Evolutionary conservation across 352 stramenopile genomes (phyloP).

Genomic region (Albugo laibachii): DNA sequence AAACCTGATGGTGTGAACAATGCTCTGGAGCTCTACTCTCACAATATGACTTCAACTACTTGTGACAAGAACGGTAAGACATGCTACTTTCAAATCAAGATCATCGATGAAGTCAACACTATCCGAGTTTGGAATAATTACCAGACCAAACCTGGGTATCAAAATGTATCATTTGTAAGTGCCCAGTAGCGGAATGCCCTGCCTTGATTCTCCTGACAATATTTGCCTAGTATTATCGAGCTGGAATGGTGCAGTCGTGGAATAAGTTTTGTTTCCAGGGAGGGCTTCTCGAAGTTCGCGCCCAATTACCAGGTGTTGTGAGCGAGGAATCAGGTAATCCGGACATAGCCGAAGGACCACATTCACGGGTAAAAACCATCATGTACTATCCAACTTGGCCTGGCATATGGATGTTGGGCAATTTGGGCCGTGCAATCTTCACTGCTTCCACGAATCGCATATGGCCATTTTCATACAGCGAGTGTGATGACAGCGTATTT

Average conservation of each 20-base stretch:
- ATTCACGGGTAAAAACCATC: constrained; percentile 3
- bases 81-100: constrained; percentile 41
- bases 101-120: constrained; percentile 18
- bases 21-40: constrained; percentile 85
- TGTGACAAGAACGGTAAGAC: constrained; percentile 20
- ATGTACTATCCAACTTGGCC: constrained; percentile 46
- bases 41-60: constrained; percentile 50
- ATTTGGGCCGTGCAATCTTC: constrained; percentile 71
- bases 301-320: constrained; percentile 66
- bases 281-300: constrained; percentile 74
- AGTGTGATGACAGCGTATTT: constrained; percentile 56
- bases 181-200: not conserved
- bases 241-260: constrained; percentile 76
- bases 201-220: not conserved
- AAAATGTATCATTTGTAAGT: constrained; percentile 11
- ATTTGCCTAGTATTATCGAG: constrained; percentile 25
- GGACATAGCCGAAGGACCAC: constrained; percentile 12
- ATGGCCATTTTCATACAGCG: constrained; percentile 83
- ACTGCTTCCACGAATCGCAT: constrained; percentile 70
- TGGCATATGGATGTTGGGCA: constrained; percentile 80
- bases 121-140: constrained; percentile 38
- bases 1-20: constrained; percentile 89
- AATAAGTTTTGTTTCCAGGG: constrained; percentile 90
- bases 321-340: constrained; percentile 21
- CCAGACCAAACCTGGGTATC: constrained; percentile 20